phyloP scores from a whole-genome alignment of 2,329 filamentous ascomycete species.

The Tolypocladium guangdongense region DNA sequence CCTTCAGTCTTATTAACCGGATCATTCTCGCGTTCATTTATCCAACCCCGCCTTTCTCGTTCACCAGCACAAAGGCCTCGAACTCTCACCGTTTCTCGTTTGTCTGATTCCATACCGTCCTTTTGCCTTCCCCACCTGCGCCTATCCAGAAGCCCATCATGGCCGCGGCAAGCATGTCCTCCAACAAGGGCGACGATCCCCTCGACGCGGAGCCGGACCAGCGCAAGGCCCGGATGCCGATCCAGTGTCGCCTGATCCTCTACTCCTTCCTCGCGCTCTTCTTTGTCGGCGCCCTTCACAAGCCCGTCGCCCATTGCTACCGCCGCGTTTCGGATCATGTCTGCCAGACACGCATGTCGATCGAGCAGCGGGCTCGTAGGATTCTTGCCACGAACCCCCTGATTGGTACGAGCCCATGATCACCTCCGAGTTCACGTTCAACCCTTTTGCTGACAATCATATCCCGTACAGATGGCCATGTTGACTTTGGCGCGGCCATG shows the following conservation, averaged over 20 bases:
- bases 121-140: neutral
- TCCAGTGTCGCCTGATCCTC: constrained; percentile 12
- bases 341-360: constrained; percentile 17
- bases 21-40: neutral
- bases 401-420: constrained; percentile 28
- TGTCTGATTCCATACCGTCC: neutral
- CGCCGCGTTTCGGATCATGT: constrained; percentile 12
- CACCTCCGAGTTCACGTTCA: neutral
- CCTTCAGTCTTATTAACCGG: too few species aligned
- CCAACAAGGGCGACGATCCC: neutral
- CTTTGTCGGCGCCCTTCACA: constrained; percentile 14
- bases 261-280: constrained; percentile 15
- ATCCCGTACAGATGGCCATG: constrained; percentile 61
- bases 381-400: constrained; percentile 36
- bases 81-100: neutral
- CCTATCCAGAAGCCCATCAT: neutral
- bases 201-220: neutral
- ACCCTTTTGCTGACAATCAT: neutral
- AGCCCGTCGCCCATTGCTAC: constrained; percentile 13
- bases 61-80: neutral
- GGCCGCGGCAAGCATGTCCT: neutral
- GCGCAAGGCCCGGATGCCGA: constrained; percentile 8
- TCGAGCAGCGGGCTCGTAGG: constrained; percentile 33
- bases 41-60: neutral
- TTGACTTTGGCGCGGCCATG: constrained; percentile 72